Percentiles rank a stretch among this genome's conserved stretches.
Conservation (phyloP, 106 monocot genomes). For the Acanthochlamys bracteata region DNA sequence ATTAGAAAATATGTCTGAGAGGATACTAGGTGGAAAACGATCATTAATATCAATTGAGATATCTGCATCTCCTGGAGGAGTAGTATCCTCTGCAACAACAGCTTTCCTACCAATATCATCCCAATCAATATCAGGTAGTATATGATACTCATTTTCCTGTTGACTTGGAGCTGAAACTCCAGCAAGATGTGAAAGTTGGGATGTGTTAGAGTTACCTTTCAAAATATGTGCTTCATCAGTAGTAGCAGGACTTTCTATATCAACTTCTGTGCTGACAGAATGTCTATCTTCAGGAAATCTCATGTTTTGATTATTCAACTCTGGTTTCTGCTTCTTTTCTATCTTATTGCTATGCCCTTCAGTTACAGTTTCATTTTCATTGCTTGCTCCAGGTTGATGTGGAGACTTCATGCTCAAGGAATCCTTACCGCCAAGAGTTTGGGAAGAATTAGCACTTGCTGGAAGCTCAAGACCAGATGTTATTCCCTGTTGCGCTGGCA, state of each 20-base stretch:
- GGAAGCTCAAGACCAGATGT: constrained; percentile 15
- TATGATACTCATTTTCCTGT: constrained; percentile 21
- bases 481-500: constrained; percentile 11
- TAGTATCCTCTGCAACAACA: neutral
- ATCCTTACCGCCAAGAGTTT: constrained; percentile 3
- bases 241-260: constrained; percentile 11
- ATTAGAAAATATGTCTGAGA: constrained; percentile 79
- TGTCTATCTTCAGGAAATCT: constrained; percentile 11
- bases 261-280: constrained; percentile 6
- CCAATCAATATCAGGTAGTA: constrained; percentile 25
- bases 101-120: constrained; percentile 17
- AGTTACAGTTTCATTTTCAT: constrained; percentile 1
- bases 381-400: neutral
- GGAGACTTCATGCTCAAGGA: neutral
- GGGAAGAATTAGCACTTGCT: constrained; percentile 4
- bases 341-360: constrained; percentile 8
- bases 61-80: constrained; percentile 24
- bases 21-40: constrained; percentile 64
- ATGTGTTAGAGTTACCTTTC: constrained; percentile 15
- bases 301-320: constrained; percentile 7
- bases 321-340: constrained; percentile 24
- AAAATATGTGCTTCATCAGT: constrained; percentile 14
- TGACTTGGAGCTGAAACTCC: constrained; percentile 18
- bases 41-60: constrained; percentile 66
- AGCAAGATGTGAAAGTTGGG: neutral